phyloP scores from a whole-genome alignment of 148 eudicot genomes.

The Rhododendron vialii region DNA sequence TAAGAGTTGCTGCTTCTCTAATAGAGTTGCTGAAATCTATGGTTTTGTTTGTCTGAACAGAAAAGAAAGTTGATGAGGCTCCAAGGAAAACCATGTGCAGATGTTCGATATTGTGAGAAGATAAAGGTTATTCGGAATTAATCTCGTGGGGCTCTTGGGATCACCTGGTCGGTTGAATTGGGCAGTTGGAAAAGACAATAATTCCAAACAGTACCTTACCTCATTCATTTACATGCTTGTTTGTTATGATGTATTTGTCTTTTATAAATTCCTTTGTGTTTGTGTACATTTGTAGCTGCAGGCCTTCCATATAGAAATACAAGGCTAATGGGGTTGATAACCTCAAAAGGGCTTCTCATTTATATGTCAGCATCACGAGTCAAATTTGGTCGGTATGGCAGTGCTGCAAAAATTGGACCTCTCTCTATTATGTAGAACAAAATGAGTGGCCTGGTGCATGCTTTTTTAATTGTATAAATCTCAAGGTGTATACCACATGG shows the following conservation, averaged over 20 bases:
- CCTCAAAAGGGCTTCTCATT: conserved; percentile 4
- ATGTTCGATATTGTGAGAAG: conserved; percentile 70
- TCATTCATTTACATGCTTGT: conserved; percentile 18
- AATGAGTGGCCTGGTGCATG: background rate
- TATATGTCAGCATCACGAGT: background rate
- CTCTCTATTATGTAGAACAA: background rate
- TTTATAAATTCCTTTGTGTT: conserved; percentile 9
- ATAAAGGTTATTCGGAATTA: conserved; percentile 8
- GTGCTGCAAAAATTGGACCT: background rate
- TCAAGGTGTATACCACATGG: background rate
- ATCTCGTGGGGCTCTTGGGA: conserved; percentile 19
- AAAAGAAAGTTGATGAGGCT: conserved; percentile 80
- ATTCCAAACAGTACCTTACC: conserved; percentile 27
- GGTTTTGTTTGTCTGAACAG: conserved; percentile 36
- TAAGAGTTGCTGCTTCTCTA: background rate
- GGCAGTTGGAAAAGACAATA: conserved; percentile 19
- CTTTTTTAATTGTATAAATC: background rate
- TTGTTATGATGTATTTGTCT: background rate
- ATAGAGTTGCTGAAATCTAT: conserved; percentile 5
- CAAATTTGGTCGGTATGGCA: background rate
- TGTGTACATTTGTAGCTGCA: conserved; percentile 20
- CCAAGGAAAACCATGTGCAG: conserved; percentile 64
- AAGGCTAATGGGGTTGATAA: conserved; percentile 8
- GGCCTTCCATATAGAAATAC: conserved; percentile 8
- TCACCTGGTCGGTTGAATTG: conserved; percentile 19